Conservation (phyloP, 768 basidiomycete genomes). For the Boletus rubescentipes region DNA sequence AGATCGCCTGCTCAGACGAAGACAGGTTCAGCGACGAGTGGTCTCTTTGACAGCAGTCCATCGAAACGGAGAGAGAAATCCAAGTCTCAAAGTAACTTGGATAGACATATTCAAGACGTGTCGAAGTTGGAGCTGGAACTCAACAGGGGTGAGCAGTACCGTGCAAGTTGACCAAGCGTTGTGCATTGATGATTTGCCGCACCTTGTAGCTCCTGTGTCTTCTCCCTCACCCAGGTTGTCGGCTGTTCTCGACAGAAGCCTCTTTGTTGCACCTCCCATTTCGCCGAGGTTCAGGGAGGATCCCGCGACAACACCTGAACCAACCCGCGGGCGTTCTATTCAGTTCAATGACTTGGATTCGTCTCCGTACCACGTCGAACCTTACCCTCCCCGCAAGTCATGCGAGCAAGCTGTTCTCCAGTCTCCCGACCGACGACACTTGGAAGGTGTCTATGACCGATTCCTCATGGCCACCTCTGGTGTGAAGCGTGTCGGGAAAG, state of each 20-base stretch:
- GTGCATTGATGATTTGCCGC: constrained; percentile 2
- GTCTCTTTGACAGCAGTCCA: constrained; percentile 48
- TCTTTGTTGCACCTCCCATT: constrained; percentile 61
- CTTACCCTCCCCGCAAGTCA: constrained; percentile 54
- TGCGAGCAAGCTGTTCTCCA: constrained; percentile 40
- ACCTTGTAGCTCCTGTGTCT: constrained; percentile 32
- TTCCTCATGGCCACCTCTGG: constrained; percentile 81
- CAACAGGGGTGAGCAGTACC: constrained; percentile 49
- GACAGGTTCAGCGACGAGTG: constrained; percentile 21
- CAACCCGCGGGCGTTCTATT: constrained; percentile 9
- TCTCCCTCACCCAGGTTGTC: constrained; percentile 55
- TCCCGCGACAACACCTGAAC: constrained; percentile 28
- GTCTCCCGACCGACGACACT: constrained; percentile 55
- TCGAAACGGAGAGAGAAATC: constrained; percentile 68
- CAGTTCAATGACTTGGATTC: constrained; percentile 49
- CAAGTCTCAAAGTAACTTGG: constrained; percentile 62
- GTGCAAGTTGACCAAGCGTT: not conserved
- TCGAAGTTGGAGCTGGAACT: constrained; percentile 64
- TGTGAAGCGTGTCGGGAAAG: constrained; percentile 76
- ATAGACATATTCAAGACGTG: constrained; percentile 66
- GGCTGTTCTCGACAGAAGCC: constrained; percentile 62
- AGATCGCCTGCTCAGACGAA: constrained; percentile 50
- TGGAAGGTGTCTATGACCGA: constrained; percentile 79
- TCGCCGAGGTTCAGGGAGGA: constrained; percentile 39
- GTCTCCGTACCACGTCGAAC: constrained; percentile 63